phyloP scores from a whole-genome alignment of 495 filamentous ascomycete genomes.

The Tuber borchii region DNA sequence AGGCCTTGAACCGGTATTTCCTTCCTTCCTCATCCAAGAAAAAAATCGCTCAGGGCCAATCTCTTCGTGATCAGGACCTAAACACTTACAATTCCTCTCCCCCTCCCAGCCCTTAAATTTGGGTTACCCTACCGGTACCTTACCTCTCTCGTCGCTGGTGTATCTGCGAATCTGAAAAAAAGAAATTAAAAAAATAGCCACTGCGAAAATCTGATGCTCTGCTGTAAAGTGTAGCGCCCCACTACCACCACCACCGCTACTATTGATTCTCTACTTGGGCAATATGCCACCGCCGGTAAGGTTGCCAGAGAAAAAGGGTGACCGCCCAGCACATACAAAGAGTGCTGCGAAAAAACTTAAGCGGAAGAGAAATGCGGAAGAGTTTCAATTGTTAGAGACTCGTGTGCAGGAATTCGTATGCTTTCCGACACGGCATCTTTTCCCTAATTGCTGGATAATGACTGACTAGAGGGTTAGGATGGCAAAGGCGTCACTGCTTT shows the following conservation, averaged over 20 bases:
- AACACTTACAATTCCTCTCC: background rate
- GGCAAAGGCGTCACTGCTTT: conserved; percentile 47
- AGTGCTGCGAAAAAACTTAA: conserved; percentile 49
- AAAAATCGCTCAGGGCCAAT: background rate
- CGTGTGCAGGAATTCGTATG: conserved; percentile 48
- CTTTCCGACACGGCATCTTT: background rate
- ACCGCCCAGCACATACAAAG: conserved; percentile 27
- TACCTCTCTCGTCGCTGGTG: background rate
- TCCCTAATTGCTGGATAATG: background rate
- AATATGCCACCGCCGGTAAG: conserved; percentile 24
- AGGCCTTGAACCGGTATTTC: background rate
- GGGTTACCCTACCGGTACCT: background rate
- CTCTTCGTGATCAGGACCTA: background rate
- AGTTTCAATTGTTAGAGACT: conserved; percentile 53
- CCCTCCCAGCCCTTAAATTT: background rate
- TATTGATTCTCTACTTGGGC: background rate
- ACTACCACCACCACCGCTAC: background rate
- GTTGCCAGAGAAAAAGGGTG: conserved; percentile 24
- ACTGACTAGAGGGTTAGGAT: conserved; percentile 13
- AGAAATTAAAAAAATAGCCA: background rate
- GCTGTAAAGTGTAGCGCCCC: background rate
- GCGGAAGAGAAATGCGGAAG: conserved; percentile 58
- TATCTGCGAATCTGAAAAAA: background rate
- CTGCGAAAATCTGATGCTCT: background rate
- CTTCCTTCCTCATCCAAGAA: background rate